Base-by-base conservation (phyloP, 306 rosid species). In the Trifolium subterraneum region DNA sequence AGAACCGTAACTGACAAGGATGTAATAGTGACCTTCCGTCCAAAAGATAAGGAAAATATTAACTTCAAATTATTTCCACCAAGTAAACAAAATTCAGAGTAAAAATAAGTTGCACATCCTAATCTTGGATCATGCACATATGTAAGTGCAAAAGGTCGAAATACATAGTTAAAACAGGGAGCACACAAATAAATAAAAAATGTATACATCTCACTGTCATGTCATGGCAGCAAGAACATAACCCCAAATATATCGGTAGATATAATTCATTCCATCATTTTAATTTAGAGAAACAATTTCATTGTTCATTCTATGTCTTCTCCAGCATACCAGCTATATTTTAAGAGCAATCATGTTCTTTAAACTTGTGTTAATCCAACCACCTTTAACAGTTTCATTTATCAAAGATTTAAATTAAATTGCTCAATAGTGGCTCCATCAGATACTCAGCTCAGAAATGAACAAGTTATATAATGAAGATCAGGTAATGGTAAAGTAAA, bases 1-100 rank as follows among this genome's bases (percentile, higher is more conserved):
- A 79, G 56, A 60, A 78, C 68, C 69, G 22, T 31, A 52, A 62
- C 69, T 61, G 27, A 60, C 65, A 69, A 63, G 36, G 71, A 33
- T 11, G 55, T 10, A 55, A 72, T 20, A 9, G 41, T 5, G 6
- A 56, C 56, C 18, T 55, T 55, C 68, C 61, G 68, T 77, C 60
- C 41, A 52, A 22, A 64, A 70, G 50, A 58, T 35, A 48, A 11
- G 54, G 27, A 61, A 65, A 47, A 59, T 13, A 52, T 71, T 38
- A 66, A 66, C 67, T 29, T 58, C 55, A 64, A 75, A 70, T 27
- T 70, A 65, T 23, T 71, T 71, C 59, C 44, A 51, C 64, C 12
- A 70, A 27, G 38, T 39, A 29, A 64, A 63, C 78, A 33, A 73
- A 51, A 38, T 64, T 25, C 64, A 74, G 47, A 19, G 41, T 52